Evolutionary conservation across 2,329 filamentous ascomycete genomes (phyloP).

Genomic region (Sporothrix phasma): DNA sequence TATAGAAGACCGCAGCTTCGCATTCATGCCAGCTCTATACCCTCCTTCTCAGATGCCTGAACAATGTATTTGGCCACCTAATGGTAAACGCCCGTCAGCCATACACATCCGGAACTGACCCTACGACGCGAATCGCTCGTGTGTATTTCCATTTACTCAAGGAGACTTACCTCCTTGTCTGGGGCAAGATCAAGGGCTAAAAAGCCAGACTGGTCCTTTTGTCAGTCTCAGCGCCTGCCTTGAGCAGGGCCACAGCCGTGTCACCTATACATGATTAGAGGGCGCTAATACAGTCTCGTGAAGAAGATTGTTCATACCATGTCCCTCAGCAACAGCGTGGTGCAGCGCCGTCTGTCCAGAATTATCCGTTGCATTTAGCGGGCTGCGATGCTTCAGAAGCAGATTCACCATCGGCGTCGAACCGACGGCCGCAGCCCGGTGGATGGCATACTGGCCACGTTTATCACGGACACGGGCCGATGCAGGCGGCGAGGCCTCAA

Average conservation of each 20-base stretch:
- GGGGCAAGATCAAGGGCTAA: conserved; percentile 75
- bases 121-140: too few species aligned
- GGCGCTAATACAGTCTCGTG: neutral
- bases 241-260: conserved; percentile 71
- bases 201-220: conserved; percentile 63
- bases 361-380: conserved; percentile 71
- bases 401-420: conserved; percentile 78
- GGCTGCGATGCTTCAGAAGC: conserved; percentile 66
- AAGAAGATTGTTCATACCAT: conserved; percentile 37
- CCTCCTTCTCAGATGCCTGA: conserved; percentile 71
- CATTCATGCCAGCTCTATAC: conserved; percentile 47
- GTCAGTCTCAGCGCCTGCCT: conserved; percentile 71
- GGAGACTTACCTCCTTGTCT: conserved; percentile 59
- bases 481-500: conserved; percentile 59
- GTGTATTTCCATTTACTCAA: too few species aligned
- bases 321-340: conserved; percentile 70
- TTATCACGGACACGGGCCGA: conserved; percentile 73
- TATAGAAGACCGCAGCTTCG: neutral
- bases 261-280: conserved; percentile 45
- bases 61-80: conserved; percentile 71
- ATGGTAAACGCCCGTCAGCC: neutral
- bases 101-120: too few species aligned
- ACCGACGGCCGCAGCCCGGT: conserved; percentile 83
- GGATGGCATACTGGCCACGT: conserved; percentile 80
- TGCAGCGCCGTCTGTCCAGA: conserved; percentile 84